Conservation (phyloP, 495 filamentous ascomycete species). For the Collariella sp. region DNA sequence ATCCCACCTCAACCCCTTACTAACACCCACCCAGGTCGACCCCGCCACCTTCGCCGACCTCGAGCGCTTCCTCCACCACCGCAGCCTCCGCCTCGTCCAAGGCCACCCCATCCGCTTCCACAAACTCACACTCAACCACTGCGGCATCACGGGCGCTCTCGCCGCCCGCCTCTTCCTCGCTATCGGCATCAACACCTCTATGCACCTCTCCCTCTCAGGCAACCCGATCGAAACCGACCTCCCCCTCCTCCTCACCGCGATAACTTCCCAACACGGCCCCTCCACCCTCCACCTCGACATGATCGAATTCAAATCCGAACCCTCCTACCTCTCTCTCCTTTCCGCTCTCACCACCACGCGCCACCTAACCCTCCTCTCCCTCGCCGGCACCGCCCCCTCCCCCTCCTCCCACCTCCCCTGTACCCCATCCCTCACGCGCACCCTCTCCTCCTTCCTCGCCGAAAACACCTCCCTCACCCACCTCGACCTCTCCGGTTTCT, state of each 20-base stretch:
- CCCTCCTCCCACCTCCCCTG: constrained; percentile 48
- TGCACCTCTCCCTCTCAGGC: constrained; percentile 72
- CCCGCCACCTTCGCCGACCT: constrained; percentile 51
- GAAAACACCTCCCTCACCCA: constrained; percentile 67
- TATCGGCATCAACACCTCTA: constrained; percentile 54
- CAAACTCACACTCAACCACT: constrained; percentile 66
- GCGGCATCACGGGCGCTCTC: constrained; percentile 66
- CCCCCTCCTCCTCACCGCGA: constrained; percentile 56
- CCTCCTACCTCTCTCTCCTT: constrained; percentile 64
- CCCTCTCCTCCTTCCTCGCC: constrained; percentile 67
- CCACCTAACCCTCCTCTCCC: constrained; percentile 69
- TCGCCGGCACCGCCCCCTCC: constrained; percentile 79
- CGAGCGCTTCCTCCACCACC: constrained; percentile 21
- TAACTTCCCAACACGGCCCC: constrained; percentile 56
- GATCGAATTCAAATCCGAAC: constrained; percentile 73
- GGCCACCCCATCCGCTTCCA: constrained; percentile 57
- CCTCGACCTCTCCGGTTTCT: constrained; percentile 83
- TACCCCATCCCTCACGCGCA: constrained; percentile 61
- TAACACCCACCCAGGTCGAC: constrained; percentile 34
- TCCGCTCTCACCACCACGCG: constrained; percentile 63
- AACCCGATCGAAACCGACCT: constrained; percentile 74
- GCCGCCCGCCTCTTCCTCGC: constrained; percentile 71
- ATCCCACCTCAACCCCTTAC: neutral
- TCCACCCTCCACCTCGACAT: constrained; percentile 70
- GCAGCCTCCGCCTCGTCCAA: constrained; percentile 50